Evolutionary conservation across 139 green algal genomes (phyloP).

Genomic region (Chlorella sp.): DNA sequence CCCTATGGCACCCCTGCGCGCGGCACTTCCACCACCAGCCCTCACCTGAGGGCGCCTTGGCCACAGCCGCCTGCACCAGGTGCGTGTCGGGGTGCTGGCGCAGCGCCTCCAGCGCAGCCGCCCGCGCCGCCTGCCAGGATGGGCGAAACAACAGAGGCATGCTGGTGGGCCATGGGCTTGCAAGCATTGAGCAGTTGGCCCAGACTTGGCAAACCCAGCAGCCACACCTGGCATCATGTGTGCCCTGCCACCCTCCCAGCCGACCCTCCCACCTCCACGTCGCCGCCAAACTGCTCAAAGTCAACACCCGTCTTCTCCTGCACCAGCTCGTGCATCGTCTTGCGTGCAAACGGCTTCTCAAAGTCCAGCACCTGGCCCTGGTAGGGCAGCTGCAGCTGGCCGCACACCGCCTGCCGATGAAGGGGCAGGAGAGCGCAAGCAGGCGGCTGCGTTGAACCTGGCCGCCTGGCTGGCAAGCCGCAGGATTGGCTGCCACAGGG

Average conservation of each 20-base stretch:
- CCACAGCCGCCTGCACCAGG: conserved; percentile 45
- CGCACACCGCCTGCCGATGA: conserved; percentile 29
- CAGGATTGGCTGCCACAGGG: too few relatives aligned
- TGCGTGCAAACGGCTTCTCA: conserved; percentile 83
- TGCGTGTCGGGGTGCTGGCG: conserved; percentile 26
- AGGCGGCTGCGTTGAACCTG: too few relatives aligned
- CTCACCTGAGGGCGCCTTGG: conserved; percentile 16
- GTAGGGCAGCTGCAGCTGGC: conserved; percentile 69
- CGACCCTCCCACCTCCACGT: conserved; percentile 12
- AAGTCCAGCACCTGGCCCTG: conserved; percentile 89
- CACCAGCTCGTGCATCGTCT: conserved; percentile 93
- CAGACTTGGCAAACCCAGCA: too few relatives aligned
- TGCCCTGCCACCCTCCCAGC: too few relatives aligned
- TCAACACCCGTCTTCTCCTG: conserved; percentile 55
- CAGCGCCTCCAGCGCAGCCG: conserved; percentile 54
- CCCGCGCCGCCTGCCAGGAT: conserved; percentile 51
- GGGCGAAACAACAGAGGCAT: too few relatives aligned
- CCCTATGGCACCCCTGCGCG: too few relatives aligned
- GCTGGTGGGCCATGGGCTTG: too few relatives aligned
- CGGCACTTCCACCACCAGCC: too few relatives aligned
- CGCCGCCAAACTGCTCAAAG: conserved; percentile 26
- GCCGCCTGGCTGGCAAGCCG: too few relatives aligned
- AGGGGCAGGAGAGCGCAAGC: too few relatives aligned
- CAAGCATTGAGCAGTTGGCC: too few relatives aligned
- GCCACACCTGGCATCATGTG: too few relatives aligned